These are phyloP conservation scores for Candida yuanshanica DNA, from an alignment of 805 yeast species.

Conservation along the genomic window DNA sequence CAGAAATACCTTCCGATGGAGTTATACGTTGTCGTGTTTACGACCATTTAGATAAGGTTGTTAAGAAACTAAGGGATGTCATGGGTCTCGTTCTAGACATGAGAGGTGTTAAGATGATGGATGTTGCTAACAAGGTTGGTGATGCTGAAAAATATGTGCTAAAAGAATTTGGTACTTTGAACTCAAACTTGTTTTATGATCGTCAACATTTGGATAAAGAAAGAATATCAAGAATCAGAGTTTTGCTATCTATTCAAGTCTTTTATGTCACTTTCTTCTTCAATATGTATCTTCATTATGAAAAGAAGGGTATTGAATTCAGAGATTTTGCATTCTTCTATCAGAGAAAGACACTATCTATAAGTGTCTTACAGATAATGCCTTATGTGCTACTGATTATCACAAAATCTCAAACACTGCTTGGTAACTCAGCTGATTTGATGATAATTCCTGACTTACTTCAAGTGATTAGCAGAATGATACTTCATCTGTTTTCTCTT, in stretches of 20 bases:
- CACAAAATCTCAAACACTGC: neutral
- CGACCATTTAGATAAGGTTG: neutral
- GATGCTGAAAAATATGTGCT: neutral
- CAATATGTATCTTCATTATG: slow-evolving; percentile 6
- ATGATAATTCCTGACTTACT: neutral
- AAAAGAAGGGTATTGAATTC: too few species aligned
- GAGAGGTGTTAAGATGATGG: slow-evolving; percentile 2
- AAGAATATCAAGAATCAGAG: neutral
- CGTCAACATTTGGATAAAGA: neutral
- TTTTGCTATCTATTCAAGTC: slow-evolving; percentile 1
- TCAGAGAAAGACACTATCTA: slow-evolving; percentile 2
- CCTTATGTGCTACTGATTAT: neutral
- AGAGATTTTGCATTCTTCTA: slow-evolving; percentile 5
- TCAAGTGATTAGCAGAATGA: slow-evolving; percentile 4
- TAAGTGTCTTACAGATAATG: slow-evolving; percentile 2
- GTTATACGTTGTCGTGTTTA: neutral
- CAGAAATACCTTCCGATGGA: neutral
- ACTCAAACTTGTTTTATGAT: neutral
- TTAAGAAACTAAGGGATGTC: neutral
- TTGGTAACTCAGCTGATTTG: neutral
- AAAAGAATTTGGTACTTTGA: neutral
- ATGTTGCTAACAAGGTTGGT: slow-evolving; percentile 2
- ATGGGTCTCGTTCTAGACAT: slow-evolving; percentile 2
- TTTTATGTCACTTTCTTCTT: slow-evolving; percentile 1
- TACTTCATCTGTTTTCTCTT: slow-evolving; percentile 2